Percentiles rank a stretch among this genome's conserved stretches.
phyloP scores from a whole-genome alignment of 129 eudicot species.

The Lactuca sativa region DNA sequence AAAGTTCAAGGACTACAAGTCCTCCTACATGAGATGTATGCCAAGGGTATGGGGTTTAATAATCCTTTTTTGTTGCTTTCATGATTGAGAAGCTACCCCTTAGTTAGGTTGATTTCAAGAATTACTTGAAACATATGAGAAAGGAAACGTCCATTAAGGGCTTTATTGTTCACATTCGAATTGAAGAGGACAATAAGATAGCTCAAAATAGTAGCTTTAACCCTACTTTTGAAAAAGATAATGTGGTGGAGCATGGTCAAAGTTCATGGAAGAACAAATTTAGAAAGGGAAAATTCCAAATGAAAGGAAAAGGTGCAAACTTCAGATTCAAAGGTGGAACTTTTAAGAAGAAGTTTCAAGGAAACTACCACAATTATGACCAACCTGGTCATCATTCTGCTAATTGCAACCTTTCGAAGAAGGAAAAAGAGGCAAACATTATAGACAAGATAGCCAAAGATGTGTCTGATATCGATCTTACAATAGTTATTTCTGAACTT shows the following conservation, averaged over 20 bases:
- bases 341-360: not conserved
- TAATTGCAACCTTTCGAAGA: not conserved
- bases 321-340: not conserved
- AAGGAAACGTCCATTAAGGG: not conserved
- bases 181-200: too few species aligned
- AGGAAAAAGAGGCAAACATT: not conserved
- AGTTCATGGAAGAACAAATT: not conserved
- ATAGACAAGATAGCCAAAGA: not conserved
- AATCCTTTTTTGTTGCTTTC: not conserved
- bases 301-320: not conserved
- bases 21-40: not conserved
- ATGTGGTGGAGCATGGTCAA: not conserved
- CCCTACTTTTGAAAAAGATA: too few species aligned
- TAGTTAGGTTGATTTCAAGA: not conserved
- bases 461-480: not conserved
- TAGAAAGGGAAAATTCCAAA: not conserved
- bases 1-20: not conserved
- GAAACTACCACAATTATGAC: not conserved
- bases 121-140: not conserved
- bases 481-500: not conserved
- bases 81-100: not conserved
- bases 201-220: not conserved
- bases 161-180: too few species aligned
- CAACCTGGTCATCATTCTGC: not conserved
- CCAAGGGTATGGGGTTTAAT: not conserved